Conservation (phyloP, 208 protist species). For the Acanthamoeba triangularis region DNA sequence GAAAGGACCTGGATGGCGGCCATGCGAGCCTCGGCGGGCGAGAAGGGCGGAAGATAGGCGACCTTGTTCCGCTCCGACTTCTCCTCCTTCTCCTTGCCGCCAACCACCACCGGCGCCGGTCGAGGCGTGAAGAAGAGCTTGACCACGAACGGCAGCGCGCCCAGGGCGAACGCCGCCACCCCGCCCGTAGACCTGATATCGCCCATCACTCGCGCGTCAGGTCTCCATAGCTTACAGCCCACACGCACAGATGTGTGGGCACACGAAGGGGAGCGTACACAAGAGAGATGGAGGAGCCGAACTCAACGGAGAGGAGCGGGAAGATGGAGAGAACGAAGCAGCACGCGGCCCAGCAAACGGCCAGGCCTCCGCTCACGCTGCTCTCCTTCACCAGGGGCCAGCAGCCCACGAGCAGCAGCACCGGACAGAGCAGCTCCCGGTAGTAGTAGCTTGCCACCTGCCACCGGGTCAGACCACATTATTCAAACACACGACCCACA, state of each 20-base stretch:
- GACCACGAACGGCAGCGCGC: neutral
- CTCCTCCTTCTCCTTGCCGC: neutral
- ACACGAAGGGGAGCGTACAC: conserved; percentile 59
- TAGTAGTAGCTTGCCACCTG: conserved; percentile 80
- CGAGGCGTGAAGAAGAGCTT: neutral
- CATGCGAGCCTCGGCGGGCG: neutral
- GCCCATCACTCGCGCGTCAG: neutral
- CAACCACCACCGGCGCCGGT: neutral
- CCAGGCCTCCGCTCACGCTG: neutral
- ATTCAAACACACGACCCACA: neutral
- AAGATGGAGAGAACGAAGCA: conserved; percentile 80
- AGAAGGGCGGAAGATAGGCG: neutral
- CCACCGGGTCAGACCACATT: neutral
- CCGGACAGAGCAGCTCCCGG: conserved; percentile 69
- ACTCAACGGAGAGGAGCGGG: conserved; percentile 77
- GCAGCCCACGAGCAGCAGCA: conserved; percentile 68
- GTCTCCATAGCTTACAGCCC: neutral
- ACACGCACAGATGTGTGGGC: neutral
- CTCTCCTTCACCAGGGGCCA: conserved; percentile 42
- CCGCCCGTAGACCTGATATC: conserved; percentile 38
- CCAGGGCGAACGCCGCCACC: conserved; percentile 20
- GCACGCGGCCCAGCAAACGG: conserved; percentile 51
- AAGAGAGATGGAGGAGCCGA: conserved; percentile 74
- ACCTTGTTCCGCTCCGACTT: neutral
- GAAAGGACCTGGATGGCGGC: neutral